phyloP scores from a whole-genome alignment of 2,329 filamentous ascomycete genomes.

The Xylaria sp. region DNA sequence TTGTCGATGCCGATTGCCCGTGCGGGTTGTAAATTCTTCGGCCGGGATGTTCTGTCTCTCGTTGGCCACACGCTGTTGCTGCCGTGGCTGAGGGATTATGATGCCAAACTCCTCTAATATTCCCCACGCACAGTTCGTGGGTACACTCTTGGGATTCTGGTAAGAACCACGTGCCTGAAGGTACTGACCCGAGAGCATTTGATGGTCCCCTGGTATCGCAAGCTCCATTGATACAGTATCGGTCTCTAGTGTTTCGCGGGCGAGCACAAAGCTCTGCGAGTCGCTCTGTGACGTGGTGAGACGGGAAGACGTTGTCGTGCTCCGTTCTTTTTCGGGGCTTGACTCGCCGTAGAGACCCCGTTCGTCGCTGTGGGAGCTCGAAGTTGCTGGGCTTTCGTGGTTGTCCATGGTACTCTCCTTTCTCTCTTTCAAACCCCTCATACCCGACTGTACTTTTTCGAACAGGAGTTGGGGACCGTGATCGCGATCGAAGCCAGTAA shows the following conservation, averaged over 20 bases:
- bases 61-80: constrained; percentile 1
- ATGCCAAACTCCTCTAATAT: neutral
- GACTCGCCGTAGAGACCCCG: constrained; percentile 26
- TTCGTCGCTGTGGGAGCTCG: constrained; percentile 26
- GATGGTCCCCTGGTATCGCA: constrained; percentile 20
- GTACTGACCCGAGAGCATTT: neutral
- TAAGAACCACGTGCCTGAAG: neutral
- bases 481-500: constrained; percentile 63
- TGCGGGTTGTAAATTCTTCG: constrained; percentile 5
- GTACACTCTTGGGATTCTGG: neutral
- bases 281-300: constrained; percentile 44
- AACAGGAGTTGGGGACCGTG: constrained; percentile 43
- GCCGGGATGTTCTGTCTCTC: neutral
- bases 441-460: constrained; percentile 19
- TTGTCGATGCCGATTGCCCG: neutral
- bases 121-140: constrained; percentile 1
- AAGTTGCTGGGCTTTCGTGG: constrained; percentile 28
- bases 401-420: constrained; percentile 17
- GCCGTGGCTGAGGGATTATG: neutral
- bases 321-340: constrained; percentile 23
- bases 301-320: constrained; percentile 42
- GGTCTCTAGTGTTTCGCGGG: constrained; percentile 43
- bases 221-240: constrained; percentile 43
- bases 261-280: constrained; percentile 45
- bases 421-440: constrained; percentile 18